Base-by-base conservation (phyloP, 441 rosid genomes). In the Rhodomyrtus psidioides region DNA sequence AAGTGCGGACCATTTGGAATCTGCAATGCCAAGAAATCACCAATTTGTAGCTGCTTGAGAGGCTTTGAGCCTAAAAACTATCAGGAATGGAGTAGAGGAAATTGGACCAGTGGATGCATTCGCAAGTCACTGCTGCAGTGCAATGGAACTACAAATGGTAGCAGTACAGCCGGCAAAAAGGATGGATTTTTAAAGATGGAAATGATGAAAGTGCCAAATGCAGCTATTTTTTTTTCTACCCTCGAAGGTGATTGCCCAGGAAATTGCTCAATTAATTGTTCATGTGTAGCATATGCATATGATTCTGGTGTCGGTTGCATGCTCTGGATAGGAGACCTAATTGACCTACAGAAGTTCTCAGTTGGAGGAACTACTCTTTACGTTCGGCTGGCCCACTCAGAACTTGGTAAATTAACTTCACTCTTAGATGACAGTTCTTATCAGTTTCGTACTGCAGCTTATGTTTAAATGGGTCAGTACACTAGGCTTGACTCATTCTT, bases 281-380 rank as follows among this genome's bases (percentile, higher is more conserved):
- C 94, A 15, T 94, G 93, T 82, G 81, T 90, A 19, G 95, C 95
- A 39, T 92, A 92, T 82, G 91, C 93, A 65, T 92, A 86, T 87
- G 88, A 87, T 49, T 42, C 65, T 34, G 92, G 91, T n/a, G 81
- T 91, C 6, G 94, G 95, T 34, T 81, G 83, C 55, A 81, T 81
- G 83, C 14, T 17, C 83, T 81, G 39, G 83, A 81, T 21, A 26
- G 83, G 19, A 81, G 83, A 81, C 83, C 55, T 81, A 15, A 81
- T 81, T 24, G 83, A 81, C 53, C 53, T 49, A 46, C 83, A 81
- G 55, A 81, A 49, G 55, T 81, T 81, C 55, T 49, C 83, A 4
- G 86, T 34, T 46, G 88, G 85, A 27, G 93, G 94, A n/a, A 84
- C 74, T 26, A 89, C 91, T 84, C 90, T 92, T 49, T 84, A 83